Base-by-base conservation (phyloP, 192 early-diverging fungal species). In the Pilaira anomala region DNA sequence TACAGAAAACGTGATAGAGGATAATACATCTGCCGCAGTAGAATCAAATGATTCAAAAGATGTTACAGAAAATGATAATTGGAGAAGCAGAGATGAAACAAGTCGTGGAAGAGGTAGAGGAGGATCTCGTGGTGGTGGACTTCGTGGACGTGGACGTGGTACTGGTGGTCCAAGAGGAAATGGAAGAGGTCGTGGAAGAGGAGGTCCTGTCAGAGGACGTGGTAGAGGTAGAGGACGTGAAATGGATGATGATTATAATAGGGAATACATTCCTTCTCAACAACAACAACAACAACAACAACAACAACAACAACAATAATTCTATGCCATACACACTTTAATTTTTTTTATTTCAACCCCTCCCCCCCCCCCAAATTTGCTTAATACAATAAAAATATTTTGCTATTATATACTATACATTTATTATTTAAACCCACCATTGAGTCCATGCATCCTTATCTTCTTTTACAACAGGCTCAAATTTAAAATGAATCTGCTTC, bases 401-500 rank as follows among this genome's bases (percentile, higher is more conserved):
- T n/a, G n/a, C n/a, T n/a, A n/a, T n/a, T n/a, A n/a, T n/a, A n/a
- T n/a, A n/a, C n/a, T n/a, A n/a, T n/a, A n/a, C n/a, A n/a, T 49
- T 18, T 49, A 24, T 24, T 50, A 19, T 11, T 56, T 72, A 88
- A 60, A 73, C 62, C 54, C 67, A 73, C 89, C 89, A 91, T 49
- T 65, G 59, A 59, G 76, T 55, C 81, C 78, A 78, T 33, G 73
- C 69, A 22, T 53, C 67, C 3, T 54, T 68, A 48, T 63, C 76
- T 25, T 77, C 76, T 55, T 86, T 84, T 25, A 83, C 74, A 1
- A 85, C 67, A 6, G 63, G 64, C 9, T 69, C 54, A 39, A 69
- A 76, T 0, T 78, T 60, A 77, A 90, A 92, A 21, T 77, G 71
- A 28, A 92, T 83, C 19, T 58, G 61, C 46, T 78, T 73, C 22